Evolutionary conservation across 345 rosid species (phyloP).

Genomic region (Ceriops tagal): DNA sequence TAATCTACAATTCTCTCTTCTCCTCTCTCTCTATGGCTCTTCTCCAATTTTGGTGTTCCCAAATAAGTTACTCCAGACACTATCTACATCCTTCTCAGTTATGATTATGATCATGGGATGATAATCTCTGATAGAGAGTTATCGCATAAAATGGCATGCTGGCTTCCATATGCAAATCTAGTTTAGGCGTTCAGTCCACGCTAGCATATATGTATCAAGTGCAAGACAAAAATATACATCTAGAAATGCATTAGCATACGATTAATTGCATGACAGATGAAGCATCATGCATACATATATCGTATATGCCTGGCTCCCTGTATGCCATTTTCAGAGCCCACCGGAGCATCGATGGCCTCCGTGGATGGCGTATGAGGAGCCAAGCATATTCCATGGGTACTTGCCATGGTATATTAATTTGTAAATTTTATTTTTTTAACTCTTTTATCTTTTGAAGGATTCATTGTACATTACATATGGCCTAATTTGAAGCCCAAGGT

Average conservation of each 20-base stretch:
- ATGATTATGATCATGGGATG: background rate
- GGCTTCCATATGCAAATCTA: background rate
- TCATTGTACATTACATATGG: background rate
- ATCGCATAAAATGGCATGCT: background rate
- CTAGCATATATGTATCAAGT: no score
- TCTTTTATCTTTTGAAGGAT: background rate
- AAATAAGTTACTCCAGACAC: background rate
- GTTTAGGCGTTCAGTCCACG: background rate
- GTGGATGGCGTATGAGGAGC: slow-evolving; percentile 99
- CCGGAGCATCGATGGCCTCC: slow-evolving; percentile 62
- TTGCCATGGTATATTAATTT: slow-evolving; percentile 7
- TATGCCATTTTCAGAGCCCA: slow-evolving; percentile 85
- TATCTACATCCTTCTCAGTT: background rate
- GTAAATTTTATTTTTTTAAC: background rate
- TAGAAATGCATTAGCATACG: background rate
- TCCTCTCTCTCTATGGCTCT: slow-evolving; percentile 21
- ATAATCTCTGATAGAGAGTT: background rate
- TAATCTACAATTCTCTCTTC: slow-evolving; percentile 14
- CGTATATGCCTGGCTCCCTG: slow-evolving; percentile 99
- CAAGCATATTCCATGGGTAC: slow-evolving; percentile 38
- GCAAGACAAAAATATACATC: background rate
- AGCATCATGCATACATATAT: slow-evolving; percentile 4
- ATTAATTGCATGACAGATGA: no score
- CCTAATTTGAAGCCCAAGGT: background rate
- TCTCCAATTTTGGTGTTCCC: slow-evolving; percentile 4